phyloP scores from a whole-genome alignment of 2,329 filamentous ascomycete species.

The Penicillium sp. region DNA sequence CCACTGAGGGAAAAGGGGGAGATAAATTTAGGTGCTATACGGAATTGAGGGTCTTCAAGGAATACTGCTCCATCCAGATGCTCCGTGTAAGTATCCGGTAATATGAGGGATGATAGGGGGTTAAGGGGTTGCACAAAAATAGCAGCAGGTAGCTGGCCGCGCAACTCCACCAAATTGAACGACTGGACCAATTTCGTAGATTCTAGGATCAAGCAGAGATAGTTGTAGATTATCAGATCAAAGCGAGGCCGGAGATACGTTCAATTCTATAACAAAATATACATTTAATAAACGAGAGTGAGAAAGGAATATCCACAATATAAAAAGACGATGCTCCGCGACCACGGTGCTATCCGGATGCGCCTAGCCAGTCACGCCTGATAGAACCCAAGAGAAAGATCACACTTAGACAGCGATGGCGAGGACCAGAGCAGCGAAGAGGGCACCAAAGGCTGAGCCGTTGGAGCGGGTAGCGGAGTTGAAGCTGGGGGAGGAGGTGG shows the following conservation, averaged over 20 bases:
- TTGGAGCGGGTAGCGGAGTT: conserved; percentile 13
- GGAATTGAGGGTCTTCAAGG: neutral
- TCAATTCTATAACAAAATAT: conserved; percentile 7
- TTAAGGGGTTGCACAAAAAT: neutral
- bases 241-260: conserved; percentile 3
- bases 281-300: conserved; percentile 16
- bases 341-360: neutral
- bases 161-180: neutral
- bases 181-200: neutral
- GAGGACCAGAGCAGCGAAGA: conserved; percentile 25
- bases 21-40: neutral
- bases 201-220: too few relatives aligned
- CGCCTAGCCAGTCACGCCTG: conserved; percentile 21
- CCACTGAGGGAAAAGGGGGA: neutral
- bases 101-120: neutral
- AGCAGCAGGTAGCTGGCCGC: neutral
- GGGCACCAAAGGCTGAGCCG: conserved; percentile 23
- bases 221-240: neutral
- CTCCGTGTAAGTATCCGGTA: neutral
- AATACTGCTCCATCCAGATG: neutral
- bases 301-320: conserved; percentile 15
- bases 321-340: conserved; percentile 8
- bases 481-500: conserved; percentile 11
- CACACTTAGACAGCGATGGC: conserved; percentile 28
- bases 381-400: conserved; percentile 7